These are phyloP conservation scores for Rhizophora apiculata DNA, from an alignment of 345 rosid genomes.

Conservation along the genomic window DNA sequence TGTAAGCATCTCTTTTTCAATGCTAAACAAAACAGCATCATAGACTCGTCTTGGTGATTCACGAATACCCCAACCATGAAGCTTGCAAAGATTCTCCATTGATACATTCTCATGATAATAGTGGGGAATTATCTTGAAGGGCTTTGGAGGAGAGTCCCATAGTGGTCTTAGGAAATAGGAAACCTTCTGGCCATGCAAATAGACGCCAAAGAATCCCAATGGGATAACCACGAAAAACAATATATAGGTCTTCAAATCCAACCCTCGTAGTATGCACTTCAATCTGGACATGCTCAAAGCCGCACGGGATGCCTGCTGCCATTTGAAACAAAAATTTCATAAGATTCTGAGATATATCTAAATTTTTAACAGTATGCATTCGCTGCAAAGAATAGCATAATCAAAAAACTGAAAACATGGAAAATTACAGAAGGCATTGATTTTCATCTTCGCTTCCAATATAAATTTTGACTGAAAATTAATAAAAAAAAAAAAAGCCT, in stretches of 20 bases:
- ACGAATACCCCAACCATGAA: slow-evolving; percentile 85
- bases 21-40: slow-evolving; percentile 84
- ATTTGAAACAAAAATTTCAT: slow-evolving; percentile 8
- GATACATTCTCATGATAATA: slow-evolving; percentile 70
- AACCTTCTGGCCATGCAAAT: slow-evolving; percentile 64
- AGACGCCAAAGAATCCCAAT: slow-evolving; percentile 37
- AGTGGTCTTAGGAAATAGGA: slow-evolving; percentile 64
- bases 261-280: slow-evolving; percentile 50
- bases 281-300: slow-evolving; percentile 51
- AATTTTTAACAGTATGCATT: too few relatives aligned
- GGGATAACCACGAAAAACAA: slow-evolving; percentile 45
- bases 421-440: too few relatives aligned
- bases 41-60: slow-evolving; percentile 80
- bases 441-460: too few relatives aligned
- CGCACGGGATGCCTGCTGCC: slow-evolving; percentile 44
- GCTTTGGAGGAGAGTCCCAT: slow-evolving; percentile 68
- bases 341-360: slow-evolving; percentile 8
- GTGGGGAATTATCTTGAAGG: slow-evolving; percentile 59
- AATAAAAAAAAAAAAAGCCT: background rate
- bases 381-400: too few relatives aligned
- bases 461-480: too few relatives aligned
- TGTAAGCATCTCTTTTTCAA: slow-evolving; percentile 71
- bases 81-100: slow-evolving; percentile 68
- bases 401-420: too few relatives aligned
- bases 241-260: slow-evolving; percentile 41